These are phyloP conservation scores for Sonneratia caseolaris DNA, from an alignment of 345 rosid genomes.

Conservation along the genomic window DNA sequence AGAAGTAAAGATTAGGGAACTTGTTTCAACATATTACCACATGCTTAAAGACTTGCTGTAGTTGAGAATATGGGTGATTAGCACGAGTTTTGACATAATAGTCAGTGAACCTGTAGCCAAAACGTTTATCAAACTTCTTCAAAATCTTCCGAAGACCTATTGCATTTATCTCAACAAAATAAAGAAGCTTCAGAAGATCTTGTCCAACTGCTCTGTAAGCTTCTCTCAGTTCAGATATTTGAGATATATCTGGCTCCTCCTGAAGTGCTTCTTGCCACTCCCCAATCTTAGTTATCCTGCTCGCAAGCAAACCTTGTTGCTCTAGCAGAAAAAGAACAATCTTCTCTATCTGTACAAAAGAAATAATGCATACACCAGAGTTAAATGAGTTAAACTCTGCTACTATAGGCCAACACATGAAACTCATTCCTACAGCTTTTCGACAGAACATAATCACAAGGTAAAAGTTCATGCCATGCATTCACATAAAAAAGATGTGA, in stretches of 20 bases:
- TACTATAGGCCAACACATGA: not conserved
- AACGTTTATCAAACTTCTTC: conserved; percentile 93
- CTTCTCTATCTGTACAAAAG: conserved; percentile 70
- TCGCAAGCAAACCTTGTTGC: conserved; percentile 84
- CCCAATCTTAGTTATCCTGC: conserved; percentile 55
- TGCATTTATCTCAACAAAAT: conserved; percentile 82
- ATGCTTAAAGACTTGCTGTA: conserved; percentile 97
- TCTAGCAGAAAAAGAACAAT: conserved; percentile 90
- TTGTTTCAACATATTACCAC: conserved; percentile 49
- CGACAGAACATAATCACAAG: not conserved
- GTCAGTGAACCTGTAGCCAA: conserved; percentile 86
- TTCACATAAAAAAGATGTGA: not conserved
- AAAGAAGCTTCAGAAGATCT: conserved; percentile 75
- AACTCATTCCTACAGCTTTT: not conserved
- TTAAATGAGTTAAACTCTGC: not conserved
- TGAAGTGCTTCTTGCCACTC: conserved; percentile 57
- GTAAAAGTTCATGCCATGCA: not conserved
- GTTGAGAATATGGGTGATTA: conserved; percentile 96
- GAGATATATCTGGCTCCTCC: conserved; percentile 56
- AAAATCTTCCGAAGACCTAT: conserved; percentile 89
- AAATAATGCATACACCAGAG: not conserved
- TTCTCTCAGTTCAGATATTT: conserved; percentile 57
- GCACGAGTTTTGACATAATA: conserved; percentile 93
- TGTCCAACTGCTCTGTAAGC: conserved; percentile 65
- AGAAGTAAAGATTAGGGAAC: conserved; percentile 5